Base-by-base conservation (phyloP, 2,329 filamentous ascomycete genomes). In the Colletotrichum trifolii region DNA sequence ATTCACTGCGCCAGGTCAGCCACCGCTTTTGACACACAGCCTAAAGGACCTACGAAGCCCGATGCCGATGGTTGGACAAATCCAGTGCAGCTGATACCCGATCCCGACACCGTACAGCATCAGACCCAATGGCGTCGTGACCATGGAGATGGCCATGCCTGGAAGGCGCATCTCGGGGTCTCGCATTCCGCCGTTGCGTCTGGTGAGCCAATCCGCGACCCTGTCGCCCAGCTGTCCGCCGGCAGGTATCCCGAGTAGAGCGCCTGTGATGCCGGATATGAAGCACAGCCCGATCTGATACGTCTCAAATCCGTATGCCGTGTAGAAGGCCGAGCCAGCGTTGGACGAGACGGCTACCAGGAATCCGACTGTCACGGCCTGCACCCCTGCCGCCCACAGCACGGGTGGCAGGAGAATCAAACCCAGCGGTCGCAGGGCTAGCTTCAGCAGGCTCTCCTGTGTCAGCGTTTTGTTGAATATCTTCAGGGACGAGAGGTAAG, bases 131-230 rank as follows among this genome's bases (percentile, higher is more conserved):
- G 83, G 83, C 4, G 84, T 82, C 12, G 84, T 80, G 35, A 86
- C 72, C 69, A 85, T 73, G 68, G 83, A 86, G 0, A 85, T 77
- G 10, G 79, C 71, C 15, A 88, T 79, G 5, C 82, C 82, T 1
- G 85, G 85, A 6, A 89, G 73, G n/a, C 86, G 78, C 85, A 88
- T 87, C 70, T 88, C 85, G 0, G 86, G 84, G 54, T 87, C 81
- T n/a, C 85, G 78, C 17, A 88, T 78, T 6, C 86, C 86, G 4
- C 80, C 78, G 68, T 88, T 89, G 35, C 78, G 77, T 56, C 73
- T 76, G 0, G 86, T 88, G 25, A 84, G 75, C 59, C 75, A 78
- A 53, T 84, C 81, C 15, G 83, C 82, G 8, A 81, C 73, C 71
- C 76, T 77, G 69, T 87, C 82, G 2, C 79, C 80, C 1, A 83